Evolutionary conservation across 306 rosid genomes (phyloP).

Genomic region (Ochetophila trinervis): DNA sequence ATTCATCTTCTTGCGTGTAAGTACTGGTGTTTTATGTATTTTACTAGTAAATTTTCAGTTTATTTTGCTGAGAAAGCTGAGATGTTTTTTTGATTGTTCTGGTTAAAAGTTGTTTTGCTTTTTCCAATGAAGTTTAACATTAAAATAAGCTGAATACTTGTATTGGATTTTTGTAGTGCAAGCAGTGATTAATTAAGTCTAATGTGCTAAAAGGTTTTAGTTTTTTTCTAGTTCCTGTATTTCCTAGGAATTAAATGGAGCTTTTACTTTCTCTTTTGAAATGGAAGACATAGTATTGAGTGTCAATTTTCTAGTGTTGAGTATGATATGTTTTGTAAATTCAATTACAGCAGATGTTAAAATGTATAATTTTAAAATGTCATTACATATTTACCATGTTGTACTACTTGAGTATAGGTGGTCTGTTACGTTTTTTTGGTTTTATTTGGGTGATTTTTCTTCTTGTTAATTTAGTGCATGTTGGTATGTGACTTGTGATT

Average conservation of each 20-base stretch:
- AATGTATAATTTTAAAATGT: background rate
- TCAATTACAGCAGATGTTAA: background rate
- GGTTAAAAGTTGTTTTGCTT: background rate
- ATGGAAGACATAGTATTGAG: too few species aligned
- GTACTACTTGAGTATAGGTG: background rate
- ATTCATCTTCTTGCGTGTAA: background rate
- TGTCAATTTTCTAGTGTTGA: too few species aligned
- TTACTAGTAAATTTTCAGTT: background rate
- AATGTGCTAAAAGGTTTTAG: too few species aligned
- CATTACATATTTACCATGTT: background rate
- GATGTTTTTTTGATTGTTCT: background rate
- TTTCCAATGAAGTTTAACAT: conserved; percentile 1
- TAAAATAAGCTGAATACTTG: too few species aligned
- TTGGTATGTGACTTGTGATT: too few species aligned
- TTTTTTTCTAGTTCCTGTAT: too few species aligned
- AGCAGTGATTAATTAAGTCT: too few species aligned
- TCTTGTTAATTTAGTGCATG: too few species aligned
- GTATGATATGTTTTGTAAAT: too few species aligned
- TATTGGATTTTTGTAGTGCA: too few species aligned
- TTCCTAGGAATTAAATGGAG: too few species aligned
- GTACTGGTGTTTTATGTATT: background rate
- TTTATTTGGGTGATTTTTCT: background rate
- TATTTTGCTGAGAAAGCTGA: background rate
- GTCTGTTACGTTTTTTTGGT: background rate
- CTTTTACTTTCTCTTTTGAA: too few species aligned